Base-by-base conservation (phyloP, 1,284 basidiomycete species). In the Gomphus sp. region DNA sequence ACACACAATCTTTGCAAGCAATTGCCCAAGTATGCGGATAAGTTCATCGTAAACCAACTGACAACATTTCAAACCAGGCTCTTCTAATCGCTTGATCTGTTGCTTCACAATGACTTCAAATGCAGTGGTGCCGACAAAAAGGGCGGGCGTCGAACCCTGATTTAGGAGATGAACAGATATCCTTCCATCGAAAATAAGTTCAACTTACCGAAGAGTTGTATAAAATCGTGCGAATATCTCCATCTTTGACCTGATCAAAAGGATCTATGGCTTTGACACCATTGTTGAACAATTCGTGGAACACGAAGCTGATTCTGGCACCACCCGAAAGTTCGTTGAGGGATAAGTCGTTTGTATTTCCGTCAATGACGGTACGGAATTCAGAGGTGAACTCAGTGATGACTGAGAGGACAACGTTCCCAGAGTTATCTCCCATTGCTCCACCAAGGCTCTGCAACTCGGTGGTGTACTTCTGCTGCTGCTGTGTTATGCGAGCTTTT, bases 31-130 rank as follows among this genome's bases (percentile, higher is more conserved):
- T 65, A 99, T 99, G 53, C 96, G 85, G 67, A 97, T 97, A 51
- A 99, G 80, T 71, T 98, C 96, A 68, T 98, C 96, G 66, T 98
- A 98, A 1, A 98, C 90, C 58, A 98, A 79, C 64, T 93, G 86
- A 66, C 91, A 95, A 69, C 96, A 98, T 70, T 95, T 95, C 67
- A 98, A 73, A 62, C 84, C 80, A 4, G 96, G 96, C 12, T 98
- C 96, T 69, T 98, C 96, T 56, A 99, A 76, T 52, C 96, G 84
- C 73, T 94, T 90, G 72, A 99, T 99, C 73, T 99, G 96, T 71
- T 98, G 93, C 77, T 98, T 99, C 66, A 98, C 93, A 66, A 98
- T 98, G 61, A 95, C 90, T 71, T 98, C 95, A 66, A 98, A 98
- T 1, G 96, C 96, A 61, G 91, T 87, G 0, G 96, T 96, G 22